Conservation (phyloP, 768 basidiomycete species). For the Mrakia hoshinonis region DNA sequence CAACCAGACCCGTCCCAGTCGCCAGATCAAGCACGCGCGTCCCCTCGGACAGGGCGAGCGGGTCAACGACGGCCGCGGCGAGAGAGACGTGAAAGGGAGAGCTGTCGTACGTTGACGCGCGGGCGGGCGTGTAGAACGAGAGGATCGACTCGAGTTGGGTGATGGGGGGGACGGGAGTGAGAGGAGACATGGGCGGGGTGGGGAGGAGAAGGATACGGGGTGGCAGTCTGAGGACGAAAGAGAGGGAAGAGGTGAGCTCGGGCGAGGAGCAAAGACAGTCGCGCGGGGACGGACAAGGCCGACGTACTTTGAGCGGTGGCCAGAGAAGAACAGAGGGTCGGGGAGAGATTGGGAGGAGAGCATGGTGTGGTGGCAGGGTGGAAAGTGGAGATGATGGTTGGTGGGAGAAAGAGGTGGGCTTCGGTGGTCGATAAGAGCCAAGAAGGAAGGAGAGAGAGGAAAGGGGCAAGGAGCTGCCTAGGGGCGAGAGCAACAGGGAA, state of each 20-base stretch:
- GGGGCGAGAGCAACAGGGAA: no score
- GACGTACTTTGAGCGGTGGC: not conserved
- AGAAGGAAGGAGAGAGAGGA: no score
- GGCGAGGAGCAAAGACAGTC: not conserved
- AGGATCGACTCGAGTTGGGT: not conserved
- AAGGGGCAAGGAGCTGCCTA: no score
- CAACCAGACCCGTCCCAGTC: not conserved
- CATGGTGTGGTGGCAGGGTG: no score
- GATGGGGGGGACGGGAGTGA: not conserved
- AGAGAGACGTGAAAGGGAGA: not conserved
- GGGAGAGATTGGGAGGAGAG: not conserved
- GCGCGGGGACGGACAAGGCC: not conserved
- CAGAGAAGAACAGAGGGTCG: conserved; percentile 5
- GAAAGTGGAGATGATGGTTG: no score
- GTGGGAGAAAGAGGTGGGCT: no score
- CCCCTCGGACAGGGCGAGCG: not conserved
- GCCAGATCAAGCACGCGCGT: not conserved
- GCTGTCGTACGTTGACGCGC: not conserved
- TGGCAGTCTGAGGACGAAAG: not conserved
- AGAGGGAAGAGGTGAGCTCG: not conserved
- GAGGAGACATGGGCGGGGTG: conserved; percentile 1
- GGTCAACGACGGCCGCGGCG: not conserved
- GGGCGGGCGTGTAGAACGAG: not conserved
- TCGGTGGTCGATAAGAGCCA: no score
- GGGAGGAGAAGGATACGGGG: not conserved